Percentiles rank a stretch among this genome's conserved stretches.
phyloP scores from a whole-genome alignment of 2,329 filamentous ascomycete genomes.

The Bipolaris zeicola region DNA sequence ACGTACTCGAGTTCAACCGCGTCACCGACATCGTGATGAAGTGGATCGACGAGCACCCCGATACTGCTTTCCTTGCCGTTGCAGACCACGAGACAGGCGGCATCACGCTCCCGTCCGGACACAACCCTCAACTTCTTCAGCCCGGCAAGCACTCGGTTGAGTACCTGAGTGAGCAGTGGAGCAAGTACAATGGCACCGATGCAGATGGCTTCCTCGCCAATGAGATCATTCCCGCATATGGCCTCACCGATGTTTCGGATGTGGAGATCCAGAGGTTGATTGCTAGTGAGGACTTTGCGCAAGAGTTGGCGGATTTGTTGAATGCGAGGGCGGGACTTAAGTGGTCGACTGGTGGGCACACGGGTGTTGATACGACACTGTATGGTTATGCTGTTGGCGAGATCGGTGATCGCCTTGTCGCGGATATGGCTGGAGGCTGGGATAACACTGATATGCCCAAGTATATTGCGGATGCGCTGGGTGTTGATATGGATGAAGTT shows the following conservation, averaged over 20 bases:
- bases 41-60: constrained; percentile 50
- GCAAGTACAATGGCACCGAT: constrained; percentile 41
- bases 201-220: constrained; percentile 29
- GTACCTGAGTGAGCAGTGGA: constrained; percentile 33
- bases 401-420: constrained; percentile 20
- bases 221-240: constrained; percentile 40
- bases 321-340: constrained; percentile 33
- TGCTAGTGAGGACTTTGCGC: constrained; percentile 24
- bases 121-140: constrained; percentile 43
- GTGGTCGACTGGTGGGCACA: constrained; percentile 49
- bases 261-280: constrained; percentile 38
- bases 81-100: constrained; percentile 53
- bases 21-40: constrained; percentile 47
- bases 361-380: constrained; percentile 46
- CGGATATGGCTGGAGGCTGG: constrained; percentile 32
- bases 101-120: constrained; percentile 46
- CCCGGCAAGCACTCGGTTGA: constrained; percentile 42
- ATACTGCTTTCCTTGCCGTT: constrained; percentile 49
- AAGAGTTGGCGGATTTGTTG: constrained; percentile 39
- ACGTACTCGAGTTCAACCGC: constrained; percentile 51
- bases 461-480: constrained; percentile 26
- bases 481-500: constrained; percentile 25
- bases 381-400: constrained; percentile 43
- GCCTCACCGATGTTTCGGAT: constrained; percentile 29
- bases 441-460: constrained; percentile 30